phyloP scores from a whole-genome alignment of 768 basidiomycete genomes.

The Heimioporus sp. region DNA sequence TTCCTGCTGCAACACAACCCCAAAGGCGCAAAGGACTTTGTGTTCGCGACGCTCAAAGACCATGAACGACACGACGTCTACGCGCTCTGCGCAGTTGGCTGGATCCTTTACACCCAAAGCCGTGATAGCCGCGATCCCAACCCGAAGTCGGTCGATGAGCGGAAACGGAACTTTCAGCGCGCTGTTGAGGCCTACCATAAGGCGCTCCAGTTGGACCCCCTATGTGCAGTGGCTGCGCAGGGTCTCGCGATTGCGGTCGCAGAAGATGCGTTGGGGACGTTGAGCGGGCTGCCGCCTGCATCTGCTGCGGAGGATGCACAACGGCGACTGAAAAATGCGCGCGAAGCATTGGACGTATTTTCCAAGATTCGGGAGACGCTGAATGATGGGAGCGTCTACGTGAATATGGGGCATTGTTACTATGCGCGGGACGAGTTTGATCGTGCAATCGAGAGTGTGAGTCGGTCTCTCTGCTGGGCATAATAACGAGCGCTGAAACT shows the following conservation, averaged over 20 bases:
- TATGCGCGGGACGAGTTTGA: constrained; percentile 93
- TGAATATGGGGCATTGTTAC: constrained; percentile 97
- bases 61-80: constrained; percentile 87
- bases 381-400: constrained; percentile 80
- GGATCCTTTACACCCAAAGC: constrained; percentile 82
- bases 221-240: constrained; percentile 91
- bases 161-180: constrained; percentile 73
- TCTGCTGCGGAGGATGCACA: constrained; percentile 61
- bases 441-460: constrained; percentile 91
- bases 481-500: too few relatives aligned
- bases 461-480: constrained; percentile 22
- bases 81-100: constrained; percentile 85
- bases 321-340: constrained; percentile 66
- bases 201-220: constrained; percentile 78
- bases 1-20: constrained; percentile 82
- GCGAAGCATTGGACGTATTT: constrained; percentile 88
- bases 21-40: constrained; percentile 82
- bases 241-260: constrained; percentile 93
- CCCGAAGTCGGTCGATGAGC: constrained; percentile 52
- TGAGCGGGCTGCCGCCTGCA: constrained; percentile 51
- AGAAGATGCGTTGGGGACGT: constrained; percentile 80
- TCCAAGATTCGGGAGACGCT: constrained; percentile 88
- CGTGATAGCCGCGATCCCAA: constrained; percentile 76
- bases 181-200: constrained; percentile 93
- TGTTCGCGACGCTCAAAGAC: constrained; percentile 84